Conservation (phyloP, 1,139 yeast species). For the Debaryomyces sp. region DNA sequence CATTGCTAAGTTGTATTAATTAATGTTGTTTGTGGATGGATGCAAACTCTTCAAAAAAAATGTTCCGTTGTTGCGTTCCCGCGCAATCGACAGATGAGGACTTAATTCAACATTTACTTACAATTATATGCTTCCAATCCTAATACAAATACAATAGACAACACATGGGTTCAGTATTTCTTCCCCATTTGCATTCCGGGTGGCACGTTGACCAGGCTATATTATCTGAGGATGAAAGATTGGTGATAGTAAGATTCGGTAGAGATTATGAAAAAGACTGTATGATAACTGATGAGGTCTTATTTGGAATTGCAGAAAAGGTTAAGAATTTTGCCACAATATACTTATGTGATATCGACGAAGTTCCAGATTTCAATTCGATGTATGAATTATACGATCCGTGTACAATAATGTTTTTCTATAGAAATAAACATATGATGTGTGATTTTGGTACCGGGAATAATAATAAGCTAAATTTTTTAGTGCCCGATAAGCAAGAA, state of each 20-base stretch:
- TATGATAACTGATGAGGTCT: slow-evolving; percentile 86
- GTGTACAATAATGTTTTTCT: slow-evolving; percentile 90
- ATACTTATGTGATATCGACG: slow-evolving; percentile 84
- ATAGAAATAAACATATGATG: slow-evolving; percentile 94
- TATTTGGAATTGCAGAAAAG: slow-evolving; percentile 78
- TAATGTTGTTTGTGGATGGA: slow-evolving; percentile 10
- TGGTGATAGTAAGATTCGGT: slow-evolving; percentile 90
- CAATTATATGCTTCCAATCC: background rate
- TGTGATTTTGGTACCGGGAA: slow-evolving; percentile 98
- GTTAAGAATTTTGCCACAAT: slow-evolving; percentile 86
- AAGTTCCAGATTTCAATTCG: slow-evolving; percentile 86
- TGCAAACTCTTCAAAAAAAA: background rate
- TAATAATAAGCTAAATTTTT: slow-evolving; percentile 88
- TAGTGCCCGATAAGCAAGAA: slow-evolving; percentile 80
- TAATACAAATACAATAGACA: background rate
- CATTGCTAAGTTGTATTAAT: background rate
- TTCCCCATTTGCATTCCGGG: slow-evolving; percentile 86
- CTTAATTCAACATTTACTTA: background rate
- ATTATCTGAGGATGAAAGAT: slow-evolving; percentile 75
- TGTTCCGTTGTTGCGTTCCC: background rate
- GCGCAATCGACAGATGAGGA: background rate
- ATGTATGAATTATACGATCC: slow-evolving; percentile 95
- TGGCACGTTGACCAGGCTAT: slow-evolving; percentile 98
- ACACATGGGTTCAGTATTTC: slow-evolving; percentile 79
- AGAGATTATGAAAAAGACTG: slow-evolving; percentile 75